Evolutionary conservation across 1,284 basidiomycete genomes (phyloP).

Genomic region (Rhizoctonia solani): DNA sequence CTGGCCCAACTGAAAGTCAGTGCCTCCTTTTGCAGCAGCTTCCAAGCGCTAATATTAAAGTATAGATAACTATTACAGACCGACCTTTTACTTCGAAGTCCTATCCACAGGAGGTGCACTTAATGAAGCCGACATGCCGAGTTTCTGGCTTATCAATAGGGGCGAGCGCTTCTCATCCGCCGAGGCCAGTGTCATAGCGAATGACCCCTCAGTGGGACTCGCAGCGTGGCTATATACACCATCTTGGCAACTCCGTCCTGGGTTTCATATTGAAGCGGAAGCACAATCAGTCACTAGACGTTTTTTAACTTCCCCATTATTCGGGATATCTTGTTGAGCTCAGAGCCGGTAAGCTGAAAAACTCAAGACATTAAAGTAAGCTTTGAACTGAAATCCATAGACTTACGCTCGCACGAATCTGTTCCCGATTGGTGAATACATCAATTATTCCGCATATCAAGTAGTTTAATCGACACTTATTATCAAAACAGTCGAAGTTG

Average conservation of each 20-base stretch:
- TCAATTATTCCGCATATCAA: no score
- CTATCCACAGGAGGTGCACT: no score
- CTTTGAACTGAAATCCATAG: neutral
- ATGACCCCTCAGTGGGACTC: neutral
- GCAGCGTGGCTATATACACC: neutral
- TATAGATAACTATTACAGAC: no score
- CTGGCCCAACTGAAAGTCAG: no score
- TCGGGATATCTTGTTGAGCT: neutral
- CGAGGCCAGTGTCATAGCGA: neutral
- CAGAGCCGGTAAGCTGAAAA: neutral
- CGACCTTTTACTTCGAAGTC: no score
- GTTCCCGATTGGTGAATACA: neutral
- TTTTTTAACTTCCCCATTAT: neutral
- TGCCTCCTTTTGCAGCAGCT: no score
- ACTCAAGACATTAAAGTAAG: neutral
- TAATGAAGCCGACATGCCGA: neutral
- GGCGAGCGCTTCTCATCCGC: neutral
- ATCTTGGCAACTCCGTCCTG: neutral
- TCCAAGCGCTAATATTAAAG: no score
- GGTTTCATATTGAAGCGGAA: neutral
- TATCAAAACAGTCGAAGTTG: neutral
- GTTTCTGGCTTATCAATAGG: neutral
- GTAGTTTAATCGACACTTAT: neutral
- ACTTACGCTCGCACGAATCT: neutral
- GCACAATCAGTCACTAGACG: neutral